Base-by-base conservation (phyloP, 75 land plant genomes). In the Cryptomeria japonica region DNA sequence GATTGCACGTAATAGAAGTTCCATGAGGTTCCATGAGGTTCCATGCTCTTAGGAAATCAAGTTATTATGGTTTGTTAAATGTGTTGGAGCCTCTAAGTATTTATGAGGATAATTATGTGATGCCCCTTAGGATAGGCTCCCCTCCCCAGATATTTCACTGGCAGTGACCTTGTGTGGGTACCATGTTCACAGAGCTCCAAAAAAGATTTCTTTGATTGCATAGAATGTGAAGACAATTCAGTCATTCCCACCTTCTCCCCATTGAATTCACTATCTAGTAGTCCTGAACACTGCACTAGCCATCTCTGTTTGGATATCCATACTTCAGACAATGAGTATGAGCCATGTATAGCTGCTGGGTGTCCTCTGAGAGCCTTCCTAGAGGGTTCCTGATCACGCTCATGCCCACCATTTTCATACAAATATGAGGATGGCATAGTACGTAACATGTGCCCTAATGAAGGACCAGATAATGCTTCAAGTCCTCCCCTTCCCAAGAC, bases 111-210 rank as follows among this genome's bases (percentile, higher is more conserved):
- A 42, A 18, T 77, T 77, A 77, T 77, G 80, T 77, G 41, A 36
- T 77, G 38, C 41, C 80, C 19, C 42, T 77, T 34, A 77, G 15
- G 19, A 13, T 77, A 32, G 80, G 93, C 36, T 88, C 90, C 86
- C 91, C 91, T 31, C 85, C 87, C 73, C 90, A 90, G 47, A 14
- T 87, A 5, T 88, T 92, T 61, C 90, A 96, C 99, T 19, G 97
- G 97, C 19, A 94, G 95, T 87, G 99, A 97, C 92, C 91, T 97
- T 55, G 92, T 97, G n/a, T 97, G 99, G 99, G 86, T 97, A 84
- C 97, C 99, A 39, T 97, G 97, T 85, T 83, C 90, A 41, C 93
- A 95, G 0, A 72, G 55, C 31, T 34, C 39, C 36, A 58, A 42
- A 0, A 56, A 37, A 16, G 36, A 16, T 6, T 70, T 37, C 13